Base-by-base conservation (phyloP, 1,139 yeast species). In the Debaryomyces robertsiae region DNA sequence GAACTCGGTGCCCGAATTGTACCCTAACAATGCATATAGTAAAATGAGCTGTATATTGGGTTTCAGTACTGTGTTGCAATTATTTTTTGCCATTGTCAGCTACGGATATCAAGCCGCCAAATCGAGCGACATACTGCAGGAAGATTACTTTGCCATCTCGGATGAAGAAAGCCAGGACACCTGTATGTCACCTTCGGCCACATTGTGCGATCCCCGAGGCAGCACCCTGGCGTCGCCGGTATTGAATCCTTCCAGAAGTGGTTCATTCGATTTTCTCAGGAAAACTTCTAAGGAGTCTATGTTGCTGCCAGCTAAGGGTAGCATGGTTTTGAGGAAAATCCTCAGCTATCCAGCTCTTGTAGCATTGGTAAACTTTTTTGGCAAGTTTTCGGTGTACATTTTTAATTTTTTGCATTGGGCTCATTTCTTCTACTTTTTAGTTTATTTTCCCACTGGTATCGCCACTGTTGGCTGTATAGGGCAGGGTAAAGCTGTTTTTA, bases 381-480 rank as follows among this genome's bases (percentile, higher is more conserved):
- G 52, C 4, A 39, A 39, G 24, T 27, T 41, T 19, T 47, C 52
- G 9, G 40, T 41, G 19, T 38, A 46, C 31, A 47, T 79, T 4
- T 86, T 81, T 55, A 66, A 74, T 43, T 41, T 77, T 15, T 60
- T 85, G 38, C 83, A 85, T 55, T 80, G 86, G 68, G 84, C 84
- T 14, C 65, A 88, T 58, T 75, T 90, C 46, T 65, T 81, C 41
- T 81, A 74, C 53, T 78, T 80, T 41, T 67, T 82, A 41, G 69
- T 77, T 17, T 81, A 87, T 53, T 57, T 84, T 14, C 77, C 86
- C 37, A 78, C 89, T 5, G 97, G 94, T n/a, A 57, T 85, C 27
- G 90, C 90, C 4, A 82, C 87, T 2, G 84, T 86, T 38, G 78
- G 77, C 41, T 58, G 84, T 29, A 62, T 89, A 52, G 98, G 96